phyloP scores from a whole-genome alignment of 257 asterid species.

The Cruciata laevipes region DNA sequence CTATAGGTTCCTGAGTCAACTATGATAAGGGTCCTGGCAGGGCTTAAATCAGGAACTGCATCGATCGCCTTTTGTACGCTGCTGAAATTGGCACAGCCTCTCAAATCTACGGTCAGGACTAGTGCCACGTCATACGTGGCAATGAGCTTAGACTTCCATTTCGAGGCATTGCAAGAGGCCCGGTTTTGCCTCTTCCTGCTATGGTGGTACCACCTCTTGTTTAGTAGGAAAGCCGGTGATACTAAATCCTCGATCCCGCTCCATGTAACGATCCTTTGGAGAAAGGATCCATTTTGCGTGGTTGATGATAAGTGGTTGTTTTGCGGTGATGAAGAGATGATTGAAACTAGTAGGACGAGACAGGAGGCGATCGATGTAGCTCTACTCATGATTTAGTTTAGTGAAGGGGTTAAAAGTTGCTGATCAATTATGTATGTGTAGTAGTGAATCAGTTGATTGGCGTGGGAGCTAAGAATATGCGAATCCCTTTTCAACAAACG shows the following conservation, averaged over 20 bases:
- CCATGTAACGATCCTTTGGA: slow-evolving; percentile 18
- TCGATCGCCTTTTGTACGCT: slow-evolving; percentile 72
- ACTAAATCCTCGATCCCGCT: slow-evolving; percentile 12
- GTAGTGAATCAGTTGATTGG: slow-evolving; percentile 18
- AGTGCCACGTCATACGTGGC: slow-evolving; percentile 30
- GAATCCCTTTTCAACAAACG: slow-evolving; percentile 11
- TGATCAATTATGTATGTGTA: background rate
- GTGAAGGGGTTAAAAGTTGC: background rate
- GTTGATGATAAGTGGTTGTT: slow-evolving; percentile 2
- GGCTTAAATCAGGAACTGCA: slow-evolving; percentile 46
- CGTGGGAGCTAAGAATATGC: slow-evolving; percentile 50
- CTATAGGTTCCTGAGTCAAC: slow-evolving; percentile 67
- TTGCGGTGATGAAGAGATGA: slow-evolving; percentile 24
- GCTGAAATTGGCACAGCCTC: slow-evolving; percentile 72
- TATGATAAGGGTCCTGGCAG: slow-evolving; percentile 42
- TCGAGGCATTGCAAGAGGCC: slow-evolving; percentile 27
- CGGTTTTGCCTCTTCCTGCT: slow-evolving; percentile 20
- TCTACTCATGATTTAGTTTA: slow-evolving; percentile 29
- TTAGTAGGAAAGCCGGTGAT: background rate
- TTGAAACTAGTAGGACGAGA: slow-evolving; percentile 35
- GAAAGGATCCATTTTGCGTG: slow-evolving; percentile 7
- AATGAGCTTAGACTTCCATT: slow-evolving; percentile 49
- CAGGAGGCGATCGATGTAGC: slow-evolving; percentile 28
- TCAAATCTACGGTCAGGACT: slow-evolving; percentile 53
- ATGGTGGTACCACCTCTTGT: slow-evolving; percentile 14